A percentile compares a stretch with the other conserved stretches of the same genome.
Conservation (phyloP, 768 basidiomycete genomes). For the Cyclocybe cylindracea region DNA sequence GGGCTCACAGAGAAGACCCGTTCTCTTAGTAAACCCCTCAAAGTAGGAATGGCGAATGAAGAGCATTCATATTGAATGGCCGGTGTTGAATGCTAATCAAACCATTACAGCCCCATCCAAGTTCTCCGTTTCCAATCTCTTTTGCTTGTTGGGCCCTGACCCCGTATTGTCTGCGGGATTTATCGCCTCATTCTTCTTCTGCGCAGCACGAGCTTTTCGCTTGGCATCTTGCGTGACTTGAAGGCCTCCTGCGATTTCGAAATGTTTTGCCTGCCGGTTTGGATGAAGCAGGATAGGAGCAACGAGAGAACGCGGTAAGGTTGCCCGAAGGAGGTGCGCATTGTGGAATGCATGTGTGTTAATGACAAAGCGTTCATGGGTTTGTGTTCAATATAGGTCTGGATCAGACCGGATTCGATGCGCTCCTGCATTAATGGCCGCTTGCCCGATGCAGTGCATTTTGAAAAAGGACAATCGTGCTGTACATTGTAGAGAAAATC, state of each 20-base stretch:
- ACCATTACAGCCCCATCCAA: background rate
- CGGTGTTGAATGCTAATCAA: no score
- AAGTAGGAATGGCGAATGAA: no score
- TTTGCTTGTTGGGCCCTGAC: conserved; percentile 5
- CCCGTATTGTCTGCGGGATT: background rate
- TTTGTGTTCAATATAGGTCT: conserved; percentile 13
- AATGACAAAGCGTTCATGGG: conserved; percentile 11
- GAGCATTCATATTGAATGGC: no score
- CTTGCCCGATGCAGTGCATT: conserved; percentile 16
- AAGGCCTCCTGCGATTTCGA: conserved; percentile 12
- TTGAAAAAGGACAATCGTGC: conserved; percentile 18
- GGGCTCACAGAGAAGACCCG: no score
- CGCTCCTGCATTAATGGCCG: conserved; percentile 10
- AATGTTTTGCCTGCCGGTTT: conserved; percentile 9
- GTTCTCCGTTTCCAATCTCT: conserved; percentile 12
- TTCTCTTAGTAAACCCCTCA: no score
- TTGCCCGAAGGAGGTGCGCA: conserved; percentile 11
- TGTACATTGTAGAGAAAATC: conserved; percentile 21
- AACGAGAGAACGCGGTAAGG: conserved; percentile 8
- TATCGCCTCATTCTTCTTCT: conserved; percentile 7
- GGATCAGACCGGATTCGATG: conserved; percentile 1
- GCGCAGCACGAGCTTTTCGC: conserved; percentile 6
- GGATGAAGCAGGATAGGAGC: conserved; percentile 13
- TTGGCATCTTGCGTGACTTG: conserved; percentile 12
- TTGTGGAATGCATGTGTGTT: conserved; percentile 22